These are phyloP conservation scores for Kodamaea sp. DNA, from an alignment of 1,139 yeast species.

Conservation along the genomic window DNA sequence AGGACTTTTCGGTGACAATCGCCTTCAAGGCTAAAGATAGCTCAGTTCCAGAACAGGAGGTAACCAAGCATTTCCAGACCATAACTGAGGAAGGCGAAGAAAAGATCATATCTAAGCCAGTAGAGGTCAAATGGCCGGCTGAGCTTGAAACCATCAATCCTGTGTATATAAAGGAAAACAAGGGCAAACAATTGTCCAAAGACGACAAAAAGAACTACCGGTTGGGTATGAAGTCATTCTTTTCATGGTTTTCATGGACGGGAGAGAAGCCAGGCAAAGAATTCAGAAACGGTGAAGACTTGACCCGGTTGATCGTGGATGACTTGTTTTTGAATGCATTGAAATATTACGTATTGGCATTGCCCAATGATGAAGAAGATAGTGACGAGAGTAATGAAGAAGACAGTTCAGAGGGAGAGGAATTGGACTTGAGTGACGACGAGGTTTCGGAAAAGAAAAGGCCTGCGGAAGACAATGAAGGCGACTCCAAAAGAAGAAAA, in stretches of 20 bases:
- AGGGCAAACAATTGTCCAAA: slow-evolving; percentile 32
- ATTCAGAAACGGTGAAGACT: slow-evolving; percentile 69
- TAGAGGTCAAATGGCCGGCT: slow-evolving; percentile 59
- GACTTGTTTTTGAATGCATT: slow-evolving; percentile 74
- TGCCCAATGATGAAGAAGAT: slow-evolving; percentile 55
- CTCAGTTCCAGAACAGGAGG: slow-evolving; percentile 50
- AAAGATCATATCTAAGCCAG: slow-evolving; percentile 50
- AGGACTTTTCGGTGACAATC: slow-evolving; percentile 59
- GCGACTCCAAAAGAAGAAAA: slow-evolving; percentile 7
- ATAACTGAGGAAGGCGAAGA: slow-evolving; percentile 53
- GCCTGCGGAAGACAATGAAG: slow-evolving; percentile 7
- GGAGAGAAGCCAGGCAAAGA: slow-evolving; percentile 74
- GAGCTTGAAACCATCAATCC: slow-evolving; percentile 59
- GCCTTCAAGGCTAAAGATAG: slow-evolving; percentile 41
- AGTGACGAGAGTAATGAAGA: slow-evolving; percentile 45
- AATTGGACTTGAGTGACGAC: slow-evolving; percentile 53
- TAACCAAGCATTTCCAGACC: slow-evolving; percentile 54
- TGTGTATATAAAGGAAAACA: slow-evolving; percentile 35
- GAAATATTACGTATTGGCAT: slow-evolving; percentile 71
- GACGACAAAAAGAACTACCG: slow-evolving; percentile 64
- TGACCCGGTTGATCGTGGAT: slow-evolving; percentile 62
- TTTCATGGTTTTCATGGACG: slow-evolving; percentile 77
- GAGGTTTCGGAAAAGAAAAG: slow-evolving; percentile 25
- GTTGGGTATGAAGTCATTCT: slow-evolving; percentile 70
- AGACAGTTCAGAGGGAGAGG: slow-evolving; percentile 57